phyloP scores from a whole-genome alignment of 148 eudicot genomes.

The Cornus controversa region DNA sequence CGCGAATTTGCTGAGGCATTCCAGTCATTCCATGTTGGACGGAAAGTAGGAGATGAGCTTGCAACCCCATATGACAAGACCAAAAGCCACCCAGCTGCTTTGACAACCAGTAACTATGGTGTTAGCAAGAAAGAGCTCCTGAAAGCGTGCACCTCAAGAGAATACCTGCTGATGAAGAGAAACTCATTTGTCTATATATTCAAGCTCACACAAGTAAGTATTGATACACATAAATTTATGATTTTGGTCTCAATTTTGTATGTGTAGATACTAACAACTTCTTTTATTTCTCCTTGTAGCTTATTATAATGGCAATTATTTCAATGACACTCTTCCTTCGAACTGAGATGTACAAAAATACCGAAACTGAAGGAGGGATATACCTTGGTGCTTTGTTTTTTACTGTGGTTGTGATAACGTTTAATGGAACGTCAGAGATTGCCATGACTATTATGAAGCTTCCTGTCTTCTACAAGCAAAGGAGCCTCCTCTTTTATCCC shows the following conservation, averaged over 20 bases:
- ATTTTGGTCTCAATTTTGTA: not conserved
- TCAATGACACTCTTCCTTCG: slow-evolving; percentile 26
- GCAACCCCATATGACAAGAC: slow-evolving; percentile 33
- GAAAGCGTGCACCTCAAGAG: slow-evolving; percentile 15
- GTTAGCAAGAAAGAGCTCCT: slow-evolving; percentile 13
- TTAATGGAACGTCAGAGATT: slow-evolving; percentile 26
- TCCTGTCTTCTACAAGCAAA: slow-evolving; percentile 31
- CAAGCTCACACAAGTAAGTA: slow-evolving; percentile 21
- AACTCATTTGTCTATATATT: slow-evolving; percentile 26
- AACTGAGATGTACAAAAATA: slow-evolving; percentile 18
- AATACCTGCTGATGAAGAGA: slow-evolving; percentile 22
- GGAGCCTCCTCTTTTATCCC: slow-evolving; percentile 31
- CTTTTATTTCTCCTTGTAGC: slow-evolving; percentile 14
- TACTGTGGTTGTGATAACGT: slow-evolving; percentile 17
- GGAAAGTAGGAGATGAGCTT: slow-evolving; percentile 32
- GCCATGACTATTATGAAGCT: slow-evolving; percentile 30
- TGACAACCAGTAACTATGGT: slow-evolving; percentile 26
- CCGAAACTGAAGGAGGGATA: slow-evolving; percentile 14
- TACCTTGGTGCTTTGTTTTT: slow-evolving; percentile 28
- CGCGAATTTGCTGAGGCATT: slow-evolving; percentile 45
- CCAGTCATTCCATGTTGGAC: slow-evolving; percentile 41
- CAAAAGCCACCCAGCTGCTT: slow-evolving; percentile 40
- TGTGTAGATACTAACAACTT: not conserved
- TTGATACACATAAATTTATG: not conserved
- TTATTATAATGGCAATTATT: slow-evolving; percentile 18